These are phyloP conservation scores for Trametes cingulata DNA, from an alignment of 768 basidiomycete species.

Conservation along the genomic window DNA sequence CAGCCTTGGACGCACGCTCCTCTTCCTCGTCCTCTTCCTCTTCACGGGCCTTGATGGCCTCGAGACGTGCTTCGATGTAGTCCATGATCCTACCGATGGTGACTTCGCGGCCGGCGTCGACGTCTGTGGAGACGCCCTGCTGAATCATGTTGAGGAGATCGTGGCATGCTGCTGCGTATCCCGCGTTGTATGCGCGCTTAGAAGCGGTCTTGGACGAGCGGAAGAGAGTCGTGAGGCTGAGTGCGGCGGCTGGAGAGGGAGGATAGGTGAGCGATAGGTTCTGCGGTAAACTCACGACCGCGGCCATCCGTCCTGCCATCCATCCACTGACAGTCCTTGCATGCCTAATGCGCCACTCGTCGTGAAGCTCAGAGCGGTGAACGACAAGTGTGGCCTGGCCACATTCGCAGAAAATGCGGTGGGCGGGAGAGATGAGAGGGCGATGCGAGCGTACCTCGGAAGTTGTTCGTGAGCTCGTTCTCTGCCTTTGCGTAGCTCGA, in stretches of 20 bases:
- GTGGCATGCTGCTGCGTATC: conserved; percentile 77
- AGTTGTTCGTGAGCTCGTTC: conserved; percentile 78
- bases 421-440: not conserved
- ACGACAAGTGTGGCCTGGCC: conserved; percentile 1
- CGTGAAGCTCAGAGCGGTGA: not conserved
- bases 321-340: too few relatives aligned
- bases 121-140: conserved; percentile 70
- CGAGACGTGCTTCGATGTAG: conserved; percentile 80
- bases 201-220: conserved; percentile 76
- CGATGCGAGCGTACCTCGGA: conserved; percentile 56
- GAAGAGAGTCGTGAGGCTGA: conserved; percentile 84
- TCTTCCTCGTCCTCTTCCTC: conserved; percentile 87
- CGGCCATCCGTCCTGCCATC: not conserved
- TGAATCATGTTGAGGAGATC: conserved; percentile 83
- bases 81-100: conserved; percentile 81
- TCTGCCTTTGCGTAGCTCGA: conserved; percentile 75
- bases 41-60: conserved; percentile 70
- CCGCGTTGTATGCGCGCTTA: conserved; percentile 78
- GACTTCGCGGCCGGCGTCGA: conserved; percentile 56
- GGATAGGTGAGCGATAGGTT: conserved; percentile 1
- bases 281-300: not conserved
- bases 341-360: not conserved
- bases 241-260: conserved; percentile 61
- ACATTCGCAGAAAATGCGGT: conserved; percentile 26
- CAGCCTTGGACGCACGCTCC: conserved; percentile 49